These are phyloP conservation scores for Cyberlindnera japonica DNA, from an alignment of 805 yeast species.

Conservation along the genomic window DNA sequence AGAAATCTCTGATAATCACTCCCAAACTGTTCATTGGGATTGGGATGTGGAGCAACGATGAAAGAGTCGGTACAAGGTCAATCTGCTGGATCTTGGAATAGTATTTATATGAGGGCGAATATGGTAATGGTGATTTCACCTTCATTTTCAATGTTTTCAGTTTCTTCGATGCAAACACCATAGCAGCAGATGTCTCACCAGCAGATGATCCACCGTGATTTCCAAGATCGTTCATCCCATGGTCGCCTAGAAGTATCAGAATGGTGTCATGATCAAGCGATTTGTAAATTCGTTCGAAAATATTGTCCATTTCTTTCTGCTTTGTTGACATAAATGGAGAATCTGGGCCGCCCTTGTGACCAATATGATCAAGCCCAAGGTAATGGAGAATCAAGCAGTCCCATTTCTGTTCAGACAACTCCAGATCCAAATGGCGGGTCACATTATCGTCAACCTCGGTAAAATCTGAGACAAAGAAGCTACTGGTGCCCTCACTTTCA, in stretches of 20 bases:
- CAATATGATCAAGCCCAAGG: constrained; percentile 93
- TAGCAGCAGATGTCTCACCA: constrained; percentile 89
- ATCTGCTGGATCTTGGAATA: constrained; percentile 60
- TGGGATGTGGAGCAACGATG: constrained; percentile 76
- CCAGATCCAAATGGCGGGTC: constrained; percentile 73
- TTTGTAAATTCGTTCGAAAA: constrained; percentile 51
- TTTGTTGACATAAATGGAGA: constrained; percentile 79
- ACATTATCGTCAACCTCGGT: constrained; percentile 93
- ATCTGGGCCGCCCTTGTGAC: constrained; percentile 92
- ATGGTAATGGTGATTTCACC: constrained; percentile 22
- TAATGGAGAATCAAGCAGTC: constrained; percentile 87
- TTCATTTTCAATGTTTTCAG: constrained; percentile 33
- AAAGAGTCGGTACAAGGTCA: constrained; percentile 84
- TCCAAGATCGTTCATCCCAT: constrained; percentile 93
- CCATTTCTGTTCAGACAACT: constrained; percentile 58
- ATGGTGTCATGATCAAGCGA: constrained; percentile 49
- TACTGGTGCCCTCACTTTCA: constrained; percentile 78
- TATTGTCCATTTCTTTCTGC: constrained; percentile 80
- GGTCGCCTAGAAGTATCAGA: constrained; percentile 83
- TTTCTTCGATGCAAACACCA: constrained; percentile 64
- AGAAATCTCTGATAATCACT: constrained; percentile 53
- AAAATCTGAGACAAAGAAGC: constrained; percentile 93
- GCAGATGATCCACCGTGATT: constrained; percentile 95
- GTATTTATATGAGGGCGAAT: constrained; percentile 47
- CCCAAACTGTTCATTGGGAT: constrained; percentile 90